These are phyloP conservation scores for Maudiozyma turicensis DNA, from an alignment of 805 yeast genomes.

Conservation along the genomic window DNA sequence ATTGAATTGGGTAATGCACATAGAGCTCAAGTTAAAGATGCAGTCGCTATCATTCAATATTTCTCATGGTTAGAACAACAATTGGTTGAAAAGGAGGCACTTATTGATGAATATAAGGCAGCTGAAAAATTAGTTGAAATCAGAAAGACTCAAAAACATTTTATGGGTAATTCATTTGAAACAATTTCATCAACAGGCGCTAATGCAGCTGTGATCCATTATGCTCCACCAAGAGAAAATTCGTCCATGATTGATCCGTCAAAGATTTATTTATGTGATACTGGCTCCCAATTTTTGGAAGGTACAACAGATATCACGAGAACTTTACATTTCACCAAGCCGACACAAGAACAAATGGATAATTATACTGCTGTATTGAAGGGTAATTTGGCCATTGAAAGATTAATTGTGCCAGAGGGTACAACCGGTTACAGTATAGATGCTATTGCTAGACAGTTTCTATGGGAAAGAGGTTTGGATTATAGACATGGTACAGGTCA, in stretches of 20 bases:
- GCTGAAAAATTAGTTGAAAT: conserved; percentile 48
- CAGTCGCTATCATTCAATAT: conserved; percentile 62
- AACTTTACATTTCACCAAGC: conserved; percentile 58
- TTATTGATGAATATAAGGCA: conserved; percentile 57
- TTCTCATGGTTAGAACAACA: conserved; percentile 75
- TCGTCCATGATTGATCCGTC: conserved; percentile 54
- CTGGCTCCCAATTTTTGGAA: conserved; percentile 86
- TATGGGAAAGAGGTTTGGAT: conserved; percentile 77
- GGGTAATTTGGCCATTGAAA: conserved; percentile 83
- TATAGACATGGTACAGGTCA: conserved; percentile 96
- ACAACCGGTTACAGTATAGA: conserved; percentile 73
- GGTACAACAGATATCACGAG: conserved; percentile 97
- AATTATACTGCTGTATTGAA: conserved; percentile 80
- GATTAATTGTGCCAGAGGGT: conserved; percentile 66
- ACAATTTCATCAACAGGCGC: conserved; percentile 71
- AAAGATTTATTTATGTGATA: conserved; percentile 68
- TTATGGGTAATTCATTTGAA: conserved; percentile 62
- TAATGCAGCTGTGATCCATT: conserved; percentile 68
- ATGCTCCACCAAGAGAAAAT: conserved; percentile 53
- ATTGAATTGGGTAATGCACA: conserved; percentile 65
- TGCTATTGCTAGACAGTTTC: conserved; percentile 67
- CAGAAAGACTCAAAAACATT: conserved; percentile 44
- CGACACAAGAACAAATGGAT: conserved; percentile 46
- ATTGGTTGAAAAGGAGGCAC: conserved; percentile 32
- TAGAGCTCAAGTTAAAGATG: conserved; percentile 75